A percentile compares a stretch with the other conserved stretches of the same genome.
phyloP scores from a whole-genome alignment of 78 protist genomes.

The Cavenderia fasciculata region DNA sequence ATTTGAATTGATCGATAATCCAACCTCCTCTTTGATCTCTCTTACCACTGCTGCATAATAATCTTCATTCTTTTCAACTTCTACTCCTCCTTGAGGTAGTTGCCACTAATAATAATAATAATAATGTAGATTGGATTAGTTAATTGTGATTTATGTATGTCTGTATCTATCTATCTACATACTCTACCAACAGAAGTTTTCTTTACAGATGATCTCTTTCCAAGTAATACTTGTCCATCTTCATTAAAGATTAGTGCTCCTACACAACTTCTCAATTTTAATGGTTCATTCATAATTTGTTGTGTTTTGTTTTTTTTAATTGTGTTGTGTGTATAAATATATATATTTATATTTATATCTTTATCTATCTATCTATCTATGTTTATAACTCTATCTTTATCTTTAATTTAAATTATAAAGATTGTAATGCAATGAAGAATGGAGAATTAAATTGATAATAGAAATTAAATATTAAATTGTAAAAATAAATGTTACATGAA shows the following conservation, averaged over 20 bases:
- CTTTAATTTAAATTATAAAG: too few species aligned
- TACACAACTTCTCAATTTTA: slow-evolving; percentile 41
- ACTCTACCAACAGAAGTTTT: slow-evolving; percentile 40
- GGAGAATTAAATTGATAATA: too few species aligned
- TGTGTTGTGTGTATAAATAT: background rate
- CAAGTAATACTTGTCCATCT: slow-evolving; percentile 19
- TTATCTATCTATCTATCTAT: background rate
- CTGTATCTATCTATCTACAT: background rate
- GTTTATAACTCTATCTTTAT: too few species aligned
- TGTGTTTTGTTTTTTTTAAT: background rate
- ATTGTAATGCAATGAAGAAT: too few species aligned
- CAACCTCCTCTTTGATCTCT: slow-evolving; percentile 63
- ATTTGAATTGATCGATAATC: slow-evolving; percentile 21
- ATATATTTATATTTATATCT: background rate
- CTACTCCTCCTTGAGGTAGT: slow-evolving; percentile 57
- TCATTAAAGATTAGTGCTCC: slow-evolving; percentile 57
- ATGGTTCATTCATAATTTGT: background rate
- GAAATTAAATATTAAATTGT: too few species aligned
- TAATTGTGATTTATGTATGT: background rate
- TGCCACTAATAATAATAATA: slow-evolving; percentile 17
- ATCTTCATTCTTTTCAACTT: slow-evolving; percentile 39
- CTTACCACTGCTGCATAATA: slow-evolving; percentile 37
- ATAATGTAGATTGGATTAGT: background rate
- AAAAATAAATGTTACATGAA: too few species aligned
- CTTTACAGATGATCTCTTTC: slow-evolving; percentile 32